These are phyloP conservation scores for Ettlia oleoabundans DNA, from an alignment of 139 green algal species.

Conservation along the genomic window DNA sequence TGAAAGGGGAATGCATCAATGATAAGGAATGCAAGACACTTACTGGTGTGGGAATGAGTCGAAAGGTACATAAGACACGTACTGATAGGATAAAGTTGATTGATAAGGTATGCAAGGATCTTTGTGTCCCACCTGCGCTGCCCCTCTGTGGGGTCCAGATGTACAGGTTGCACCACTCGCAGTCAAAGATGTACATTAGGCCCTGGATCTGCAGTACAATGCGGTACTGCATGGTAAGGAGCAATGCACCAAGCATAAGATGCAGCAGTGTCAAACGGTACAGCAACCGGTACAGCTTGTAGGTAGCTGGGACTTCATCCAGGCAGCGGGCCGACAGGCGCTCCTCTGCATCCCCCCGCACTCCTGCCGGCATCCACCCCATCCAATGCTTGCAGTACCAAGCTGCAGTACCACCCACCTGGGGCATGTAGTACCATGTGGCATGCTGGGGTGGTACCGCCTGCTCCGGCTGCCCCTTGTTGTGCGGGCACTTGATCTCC, in stretches of 20 bases:
- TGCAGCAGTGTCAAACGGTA: no score
- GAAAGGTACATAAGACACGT: no score
- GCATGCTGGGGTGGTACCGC: conserved; percentile 48
- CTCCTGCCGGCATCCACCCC: no score
- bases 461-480: conserved; percentile 54
- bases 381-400: no score
- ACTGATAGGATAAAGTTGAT: no score
- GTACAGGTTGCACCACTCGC: conserved; percentile 69
- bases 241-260: neutral
- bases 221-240: neutral
- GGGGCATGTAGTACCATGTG: conserved; percentile 79
- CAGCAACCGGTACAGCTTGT: no score
- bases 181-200: conserved; percentile 78
- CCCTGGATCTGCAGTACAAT: conserved; percentile 60
- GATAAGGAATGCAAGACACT: no score
- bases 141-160: conserved; percentile 63
- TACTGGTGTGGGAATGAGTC: no score
- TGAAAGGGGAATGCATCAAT: no score
- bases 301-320: no score
- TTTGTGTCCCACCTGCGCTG: conserved; percentile 23
- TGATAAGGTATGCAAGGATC: neutral
- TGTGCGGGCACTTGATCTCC: conserved; percentile 83
- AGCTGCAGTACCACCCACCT: conserved; percentile 41
- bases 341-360: no score
- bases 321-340: no score